Evolutionary conservation across 345 rosid genomes (phyloP).

Genomic region (Acer saccharum): DNA sequence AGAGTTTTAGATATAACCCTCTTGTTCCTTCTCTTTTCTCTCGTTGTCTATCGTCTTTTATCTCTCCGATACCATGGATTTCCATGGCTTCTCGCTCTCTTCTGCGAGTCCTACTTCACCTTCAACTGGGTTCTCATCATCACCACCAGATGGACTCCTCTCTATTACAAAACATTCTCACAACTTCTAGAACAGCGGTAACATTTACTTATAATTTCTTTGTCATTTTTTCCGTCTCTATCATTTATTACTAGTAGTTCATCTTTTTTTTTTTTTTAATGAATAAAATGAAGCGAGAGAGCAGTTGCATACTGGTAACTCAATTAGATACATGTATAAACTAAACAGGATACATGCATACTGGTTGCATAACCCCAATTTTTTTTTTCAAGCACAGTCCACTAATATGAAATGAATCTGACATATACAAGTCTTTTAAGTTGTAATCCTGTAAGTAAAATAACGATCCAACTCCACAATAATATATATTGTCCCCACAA

Average conservation of each 20-base stretch:
- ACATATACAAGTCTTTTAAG: too few species aligned
- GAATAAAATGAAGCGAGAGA: too few species aligned
- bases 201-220: neutral
- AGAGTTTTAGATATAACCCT: constrained; percentile 35
- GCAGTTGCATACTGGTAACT: too few species aligned
- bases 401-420: too few species aligned
- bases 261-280: neutral
- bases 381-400: too few species aligned
- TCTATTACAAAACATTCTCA: constrained; percentile 37
- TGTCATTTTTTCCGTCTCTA: neutral
- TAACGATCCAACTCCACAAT: too few species aligned
- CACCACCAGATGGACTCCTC: constrained; percentile 59
- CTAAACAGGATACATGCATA: constrained; percentile 31
- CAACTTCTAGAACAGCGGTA: constrained; percentile 48
- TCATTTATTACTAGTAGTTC: neutral
- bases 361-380: too few species aligned
- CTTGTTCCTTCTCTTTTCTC: constrained; percentile 34
- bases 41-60: constrained; percentile 39
- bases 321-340: neutral
- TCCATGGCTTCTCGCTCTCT: constrained; percentile 58
- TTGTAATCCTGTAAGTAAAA: too few species aligned
- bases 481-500: too few species aligned
- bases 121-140: constrained; percentile 51
- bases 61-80: constrained; percentile 38
- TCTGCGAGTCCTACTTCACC: constrained; percentile 61